phyloP scores from a whole-genome alignment of 257 asterid species.

The Petrea volubilis region DNA sequence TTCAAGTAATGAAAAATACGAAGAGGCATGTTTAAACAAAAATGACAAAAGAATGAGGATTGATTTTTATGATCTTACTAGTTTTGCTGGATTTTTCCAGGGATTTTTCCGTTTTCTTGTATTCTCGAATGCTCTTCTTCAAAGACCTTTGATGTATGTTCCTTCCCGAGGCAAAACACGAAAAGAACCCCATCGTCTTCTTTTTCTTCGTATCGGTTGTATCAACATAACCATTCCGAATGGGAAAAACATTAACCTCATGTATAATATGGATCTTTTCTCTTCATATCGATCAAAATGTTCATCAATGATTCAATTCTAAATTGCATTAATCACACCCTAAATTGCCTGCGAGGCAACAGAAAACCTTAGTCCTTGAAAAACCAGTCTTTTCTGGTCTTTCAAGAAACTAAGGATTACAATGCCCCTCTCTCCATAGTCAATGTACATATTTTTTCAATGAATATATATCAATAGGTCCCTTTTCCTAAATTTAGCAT shows the following conservation, averaged over 20 bases:
- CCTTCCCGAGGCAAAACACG: constrained; percentile 53
- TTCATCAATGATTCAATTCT: not conserved
- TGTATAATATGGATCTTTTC: not conserved
- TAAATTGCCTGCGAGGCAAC: constrained; percentile 16
- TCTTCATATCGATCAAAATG: not conserved
- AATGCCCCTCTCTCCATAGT: not conserved
- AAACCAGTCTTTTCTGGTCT: constrained; percentile 43
- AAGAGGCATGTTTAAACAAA: too few relatives aligned
- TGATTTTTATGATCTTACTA: constrained; percentile 28
- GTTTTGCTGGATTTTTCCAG: constrained; percentile 37
- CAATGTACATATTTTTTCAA: not conserved
- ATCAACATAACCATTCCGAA: constrained; percentile 26
- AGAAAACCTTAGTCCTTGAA: constrained; percentile 33
- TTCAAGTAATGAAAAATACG: too few relatives aligned
- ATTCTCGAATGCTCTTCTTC: constrained; percentile 43
- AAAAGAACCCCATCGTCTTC: constrained; percentile 55
- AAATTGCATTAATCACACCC: not conserved
- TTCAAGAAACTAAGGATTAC: constrained; percentile 40
- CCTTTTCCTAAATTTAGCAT: constrained; percentile 16
- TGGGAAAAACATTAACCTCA: constrained; percentile 13
- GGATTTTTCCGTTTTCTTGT: constrained; percentile 33
- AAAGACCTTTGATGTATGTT: constrained; percentile 30
- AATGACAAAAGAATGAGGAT: too few relatives aligned
- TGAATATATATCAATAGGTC: not conserved
- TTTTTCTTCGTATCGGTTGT: constrained; percentile 11